Percentiles rank a stretch among this genome's conserved stretches.
phyloP scores from a whole-genome alignment of 768 basidiomycete species.

The Pholiota microspora region DNA sequence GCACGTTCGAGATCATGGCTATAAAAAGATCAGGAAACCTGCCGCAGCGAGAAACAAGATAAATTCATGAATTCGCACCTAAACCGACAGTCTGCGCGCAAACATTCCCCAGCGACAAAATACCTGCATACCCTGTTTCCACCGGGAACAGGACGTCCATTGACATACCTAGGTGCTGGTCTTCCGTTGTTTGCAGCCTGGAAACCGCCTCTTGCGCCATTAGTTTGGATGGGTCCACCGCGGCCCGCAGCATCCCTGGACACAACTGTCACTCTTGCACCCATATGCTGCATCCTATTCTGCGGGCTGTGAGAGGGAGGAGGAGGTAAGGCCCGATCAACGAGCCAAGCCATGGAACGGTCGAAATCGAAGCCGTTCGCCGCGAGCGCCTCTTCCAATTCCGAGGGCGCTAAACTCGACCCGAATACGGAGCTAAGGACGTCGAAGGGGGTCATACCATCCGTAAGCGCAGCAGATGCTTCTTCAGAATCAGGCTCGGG shows the following conservation, averaged over 20 bases:
- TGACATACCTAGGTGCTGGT: constrained; percentile 41
- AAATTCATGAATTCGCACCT: constrained; percentile 53
- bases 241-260: constrained; percentile 47
- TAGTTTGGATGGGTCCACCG: constrained; percentile 21
- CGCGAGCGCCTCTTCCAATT: constrained; percentile 90
- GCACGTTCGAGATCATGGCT: constrained; percentile 96
- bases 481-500: constrained; percentile 31
- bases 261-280: constrained; percentile 66
- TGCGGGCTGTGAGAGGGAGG: constrained; percentile 42
- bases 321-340: constrained; percentile 63
- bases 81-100: constrained; percentile 96
- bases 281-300: constrained; percentile 58
- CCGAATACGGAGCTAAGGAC: constrained; percentile 94
- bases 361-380: constrained; percentile 94
- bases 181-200: constrained; percentile 29
- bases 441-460: constrained; percentile 98
- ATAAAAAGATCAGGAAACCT: constrained; percentile 5
- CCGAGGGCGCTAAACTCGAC: constrained; percentile 82
- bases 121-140: constrained; percentile 91
- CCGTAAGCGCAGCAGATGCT: constrained; percentile 64
- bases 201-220: constrained; percentile 34
- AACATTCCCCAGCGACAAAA: constrained; percentile 94
- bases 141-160: constrained; percentile 55
- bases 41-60: background rate
- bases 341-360: constrained; percentile 89